These are phyloP conservation scores for Aspergillus panamensis DNA, from an alignment of 495 filamentous ascomycete species.

Conservation along the genomic window DNA sequence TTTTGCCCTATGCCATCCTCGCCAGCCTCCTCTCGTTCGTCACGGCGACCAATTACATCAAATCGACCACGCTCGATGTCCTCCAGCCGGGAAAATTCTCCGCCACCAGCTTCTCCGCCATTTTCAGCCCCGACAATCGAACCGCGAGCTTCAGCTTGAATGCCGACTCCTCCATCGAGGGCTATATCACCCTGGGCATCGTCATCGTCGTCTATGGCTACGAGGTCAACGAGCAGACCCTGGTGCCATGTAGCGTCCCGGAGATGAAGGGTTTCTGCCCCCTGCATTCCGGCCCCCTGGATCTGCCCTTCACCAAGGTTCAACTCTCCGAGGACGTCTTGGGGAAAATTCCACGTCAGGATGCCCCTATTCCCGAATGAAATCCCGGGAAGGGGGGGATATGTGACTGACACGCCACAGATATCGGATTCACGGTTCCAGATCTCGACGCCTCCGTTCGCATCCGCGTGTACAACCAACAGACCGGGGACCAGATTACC, in stretches of 20 bases:
- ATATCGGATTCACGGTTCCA: conserved; percentile 81
- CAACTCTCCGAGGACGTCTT: conserved; percentile 53
- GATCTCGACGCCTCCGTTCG: conserved; percentile 89
- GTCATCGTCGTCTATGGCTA: background rate
- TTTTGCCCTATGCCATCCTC: background rate
- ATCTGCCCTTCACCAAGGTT: conserved; percentile 55
- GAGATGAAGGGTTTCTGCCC: conserved; percentile 27
- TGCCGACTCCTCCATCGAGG: background rate
- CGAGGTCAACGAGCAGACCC: conserved; percentile 49
- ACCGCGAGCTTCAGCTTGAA: background rate
- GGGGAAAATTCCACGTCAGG: conserved; percentile 54
- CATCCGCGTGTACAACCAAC: conserved; percentile 66
- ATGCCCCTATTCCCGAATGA: background rate
- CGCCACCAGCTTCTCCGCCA: conserved; percentile 72
- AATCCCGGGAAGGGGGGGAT: background rate
- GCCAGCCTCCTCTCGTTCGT: background rate
- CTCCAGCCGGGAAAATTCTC: conserved; percentile 51
- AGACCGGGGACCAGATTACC: conserved; percentile 61
- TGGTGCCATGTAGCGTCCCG: conserved; percentile 65
- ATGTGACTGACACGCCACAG: conserved; percentile 21
- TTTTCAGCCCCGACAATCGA: conserved; percentile 55
- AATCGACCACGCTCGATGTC: background rate
- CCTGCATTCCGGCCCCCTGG: conserved; percentile 83
- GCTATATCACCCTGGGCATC: background rate
- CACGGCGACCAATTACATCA: background rate